Percentiles rank a stretch among this genome's conserved stretches.
These are phyloP conservation scores for Colletotrichum neosansevieriae DNA, from an alignment of 2,329 filamentous ascomycete species.

Conservation along the genomic window DNA sequence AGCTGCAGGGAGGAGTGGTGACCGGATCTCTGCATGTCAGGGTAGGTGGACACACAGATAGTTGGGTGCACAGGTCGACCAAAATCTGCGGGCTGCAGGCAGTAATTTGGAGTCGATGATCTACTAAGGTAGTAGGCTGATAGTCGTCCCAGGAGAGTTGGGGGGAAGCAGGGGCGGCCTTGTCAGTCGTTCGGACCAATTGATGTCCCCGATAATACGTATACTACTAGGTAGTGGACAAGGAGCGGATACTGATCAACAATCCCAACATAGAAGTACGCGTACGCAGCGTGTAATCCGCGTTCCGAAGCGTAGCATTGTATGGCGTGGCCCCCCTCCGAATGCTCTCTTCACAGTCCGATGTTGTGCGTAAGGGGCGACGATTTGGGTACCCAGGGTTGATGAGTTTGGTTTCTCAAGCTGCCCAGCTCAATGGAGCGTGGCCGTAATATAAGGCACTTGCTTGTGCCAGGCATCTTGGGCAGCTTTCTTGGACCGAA, in stretches of 20 bases:
- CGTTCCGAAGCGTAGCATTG: not conserved
- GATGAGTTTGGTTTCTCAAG: not conserved
- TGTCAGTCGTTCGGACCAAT: conserved; percentile 29
- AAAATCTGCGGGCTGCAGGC: not conserved
- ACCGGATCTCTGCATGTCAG: conserved; percentile 21
- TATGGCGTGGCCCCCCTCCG: conserved; percentile 17
- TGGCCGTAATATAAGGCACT: no score
- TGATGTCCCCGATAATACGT: not conserved
- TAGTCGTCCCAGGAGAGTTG: conserved; percentile 22
- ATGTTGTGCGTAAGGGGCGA: not conserved
- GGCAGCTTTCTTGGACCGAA: not conserved
- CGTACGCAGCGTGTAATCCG: conserved; percentile 15
- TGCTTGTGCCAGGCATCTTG: not conserved
- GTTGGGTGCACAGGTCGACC: not conserved
- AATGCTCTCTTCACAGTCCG: not conserved
- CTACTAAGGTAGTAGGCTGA: no score
- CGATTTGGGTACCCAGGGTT: not conserved
- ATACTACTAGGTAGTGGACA: no score
- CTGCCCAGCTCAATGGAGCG: no score
- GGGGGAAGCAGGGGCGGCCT: conserved; percentile 17
- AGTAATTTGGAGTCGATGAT: conserved; percentile 20
- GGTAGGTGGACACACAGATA: not conserved
- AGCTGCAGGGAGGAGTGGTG: conserved; percentile 1
- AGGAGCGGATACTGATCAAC: conserved; percentile 20
- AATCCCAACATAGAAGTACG: conserved; percentile 24